phyloP scores from a whole-genome alignment of 2,329 filamentous ascomycete species.

The Macrophomina tecta region DNA sequence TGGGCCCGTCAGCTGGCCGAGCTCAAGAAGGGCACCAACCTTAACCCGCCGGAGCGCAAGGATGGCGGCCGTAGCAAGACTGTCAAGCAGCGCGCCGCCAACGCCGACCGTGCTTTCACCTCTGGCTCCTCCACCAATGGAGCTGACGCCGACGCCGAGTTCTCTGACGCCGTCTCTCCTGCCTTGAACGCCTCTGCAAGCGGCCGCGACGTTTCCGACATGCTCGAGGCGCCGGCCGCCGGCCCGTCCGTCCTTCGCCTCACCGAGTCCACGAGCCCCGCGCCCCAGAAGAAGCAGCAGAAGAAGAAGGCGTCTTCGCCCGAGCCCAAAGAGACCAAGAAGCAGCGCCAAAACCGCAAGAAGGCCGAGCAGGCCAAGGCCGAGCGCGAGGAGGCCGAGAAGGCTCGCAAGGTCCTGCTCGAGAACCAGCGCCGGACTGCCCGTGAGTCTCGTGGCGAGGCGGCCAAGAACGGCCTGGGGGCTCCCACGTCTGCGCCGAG shows the following conservation, averaged over 20 bases:
- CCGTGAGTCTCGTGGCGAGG: slow-evolving; percentile 79
- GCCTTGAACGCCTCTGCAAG: slow-evolving; percentile 57
- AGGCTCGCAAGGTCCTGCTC: slow-evolving; percentile 73
- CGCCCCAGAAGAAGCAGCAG: slow-evolving; percentile 60
- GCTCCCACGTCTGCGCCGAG: slow-evolving; percentile 57
- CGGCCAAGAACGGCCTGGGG: slow-evolving; percentile 77
- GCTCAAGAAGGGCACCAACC: slow-evolving; percentile 27
- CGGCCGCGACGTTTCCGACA: slow-evolving; percentile 80
- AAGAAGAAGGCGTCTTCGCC: slow-evolving; percentile 60
- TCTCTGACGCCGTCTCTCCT: slow-evolving; percentile 73
- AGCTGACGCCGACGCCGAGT: slow-evolving; percentile 80
- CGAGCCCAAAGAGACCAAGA: slow-evolving; percentile 77
- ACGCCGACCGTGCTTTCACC: slow-evolving; percentile 32
- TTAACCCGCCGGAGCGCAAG: slow-evolving; percentile 26
- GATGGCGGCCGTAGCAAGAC: slow-evolving; percentile 27
- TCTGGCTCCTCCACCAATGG: slow-evolving; percentile 69
- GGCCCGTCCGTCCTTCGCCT: slow-evolving; percentile 80
- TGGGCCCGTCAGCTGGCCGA: slow-evolving; percentile 28
- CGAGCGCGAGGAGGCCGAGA: slow-evolving; percentile 77
- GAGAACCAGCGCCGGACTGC: slow-evolving; percentile 86
- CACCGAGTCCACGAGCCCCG: slow-evolving; percentile 67
- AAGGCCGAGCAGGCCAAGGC: slow-evolving; percentile 84
- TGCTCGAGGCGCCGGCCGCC: slow-evolving; percentile 76
- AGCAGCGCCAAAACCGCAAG: slow-evolving; percentile 89
- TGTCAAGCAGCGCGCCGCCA: slow-evolving; percentile 29